Base-by-base conservation (phyloP, 768 basidiomycete species). In the Terana coerulea region DNA sequence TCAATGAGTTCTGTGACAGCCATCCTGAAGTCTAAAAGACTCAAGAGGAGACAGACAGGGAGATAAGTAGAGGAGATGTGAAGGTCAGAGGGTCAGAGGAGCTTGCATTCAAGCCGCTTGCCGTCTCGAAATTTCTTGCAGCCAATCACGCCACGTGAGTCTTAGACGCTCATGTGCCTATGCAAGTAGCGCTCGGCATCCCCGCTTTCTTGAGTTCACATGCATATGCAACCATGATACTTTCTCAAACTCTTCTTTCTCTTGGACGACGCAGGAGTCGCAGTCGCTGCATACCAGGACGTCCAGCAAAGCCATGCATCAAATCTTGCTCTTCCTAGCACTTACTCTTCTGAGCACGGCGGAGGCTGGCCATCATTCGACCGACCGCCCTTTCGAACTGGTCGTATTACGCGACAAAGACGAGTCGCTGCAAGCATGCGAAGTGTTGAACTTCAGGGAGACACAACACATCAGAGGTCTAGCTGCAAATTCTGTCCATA, bases 1-100 rank as follows among this genome's bases (percentile, higher is more conserved):
- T 88, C 89, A 61, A 92, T 78, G 59, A 88, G 77, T 7, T 55
- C 29, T 11, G 33, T 15, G 29, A 44, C 48, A 5, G 40, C 43
- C 54, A 56, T 56, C 29, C 28, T 19, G 25, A 30, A 30, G 28
- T 8, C 26, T 29, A 43, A 21, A 33, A 34, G 24, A 39, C n/a
- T n/a, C 24, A 3, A 46, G 45, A 2, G 31, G 22, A 22, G 29
- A 33, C 31, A 46, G 21, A 22, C 19, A 11, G 2, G 31, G 22
- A 22, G 29, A 33, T 33, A 46, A 17, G n/a, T 12, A 11, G 17
- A 30, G 17, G 29, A 14, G 9, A 17, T 30, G 26, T 22, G n/a
- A 14, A 34, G 45, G 29, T 29, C 29, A 46, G 30, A 34, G 30
- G 39, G 21, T 34, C 7, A 37, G 45, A 9, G 8, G 43, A 30